These are phyloP conservation scores for Fusarium burgessii DNA, from an alignment of 2,329 filamentous ascomycete genomes.

Conservation along the genomic window DNA sequence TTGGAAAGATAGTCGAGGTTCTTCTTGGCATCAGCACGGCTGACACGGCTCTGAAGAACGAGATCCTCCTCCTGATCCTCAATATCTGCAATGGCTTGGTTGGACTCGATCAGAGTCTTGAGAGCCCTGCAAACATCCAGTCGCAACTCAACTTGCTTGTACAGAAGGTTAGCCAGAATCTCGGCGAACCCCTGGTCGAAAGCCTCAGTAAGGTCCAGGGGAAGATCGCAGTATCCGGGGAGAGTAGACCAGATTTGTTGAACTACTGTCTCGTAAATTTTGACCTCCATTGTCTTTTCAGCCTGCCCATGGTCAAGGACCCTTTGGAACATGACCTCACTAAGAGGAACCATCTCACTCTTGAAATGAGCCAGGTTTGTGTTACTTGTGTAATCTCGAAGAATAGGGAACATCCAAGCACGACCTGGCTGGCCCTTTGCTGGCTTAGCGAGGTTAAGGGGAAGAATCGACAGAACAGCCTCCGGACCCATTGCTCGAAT, in stretches of 20 bases:
- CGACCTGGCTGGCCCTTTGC: conserved; percentile 82
- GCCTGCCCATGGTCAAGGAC: conserved; percentile 84
- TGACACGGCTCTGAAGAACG: conserved; percentile 81
- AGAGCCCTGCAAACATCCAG: conserved; percentile 88
- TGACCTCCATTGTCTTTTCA: conserved; percentile 94
- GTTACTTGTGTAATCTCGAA: conserved; percentile 91
- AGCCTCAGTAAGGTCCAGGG: conserved; percentile 78
- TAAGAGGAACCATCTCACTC: conserved; percentile 86
- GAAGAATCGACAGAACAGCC: conserved; percentile 82
- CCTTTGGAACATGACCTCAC: conserved; percentile 88
- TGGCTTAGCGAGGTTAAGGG: conserved; percentile 85
- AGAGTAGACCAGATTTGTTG: conserved; percentile 95
- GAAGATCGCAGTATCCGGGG: conserved; percentile 94
- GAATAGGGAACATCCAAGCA: conserved; percentile 93
- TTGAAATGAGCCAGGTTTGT: conserved; percentile 89
- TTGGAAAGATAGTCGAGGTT: conserved; percentile 85
- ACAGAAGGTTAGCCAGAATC: conserved; percentile 89
- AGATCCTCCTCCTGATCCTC: conserved; percentile 77
- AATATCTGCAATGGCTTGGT: conserved; percentile 80
- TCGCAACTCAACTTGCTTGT: conserved; percentile 89
- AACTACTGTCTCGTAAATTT: conserved; percentile 97
- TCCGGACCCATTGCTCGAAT: conserved; percentile 92
- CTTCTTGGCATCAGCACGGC: conserved; percentile 78
- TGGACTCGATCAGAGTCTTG: conserved; percentile 90
- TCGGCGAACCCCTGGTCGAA: conserved; percentile 94